Evolutionary conservation across 306 rosid species (phyloP).

Genomic region (Senna tora): DNA sequence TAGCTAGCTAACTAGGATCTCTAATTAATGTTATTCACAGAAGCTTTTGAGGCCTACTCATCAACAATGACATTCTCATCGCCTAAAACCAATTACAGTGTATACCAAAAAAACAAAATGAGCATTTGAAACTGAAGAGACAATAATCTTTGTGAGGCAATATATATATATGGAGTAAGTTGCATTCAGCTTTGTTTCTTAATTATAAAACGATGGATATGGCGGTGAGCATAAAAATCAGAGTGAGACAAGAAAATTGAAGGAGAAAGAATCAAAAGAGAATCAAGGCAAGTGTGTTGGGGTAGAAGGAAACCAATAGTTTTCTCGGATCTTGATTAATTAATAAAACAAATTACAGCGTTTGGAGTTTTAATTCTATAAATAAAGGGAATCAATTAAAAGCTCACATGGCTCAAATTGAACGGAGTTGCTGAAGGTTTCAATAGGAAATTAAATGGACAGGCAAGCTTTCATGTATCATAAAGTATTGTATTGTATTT

Average conservation of each 20-base stretch:
- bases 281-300: constrained; percentile 8
- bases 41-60: constrained; percentile 24
- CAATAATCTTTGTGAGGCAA: not conserved
- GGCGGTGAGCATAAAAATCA: not conserved
- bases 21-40: constrained; percentile 23
- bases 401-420: constrained; percentile 35
- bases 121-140: constrained; percentile 3
- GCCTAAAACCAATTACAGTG: constrained; percentile 19
- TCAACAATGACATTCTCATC: constrained; percentile 18
- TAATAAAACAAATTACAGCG: not conserved
- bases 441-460: constrained; percentile 8
- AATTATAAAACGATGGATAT: not conserved
- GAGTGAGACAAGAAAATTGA: not conserved
- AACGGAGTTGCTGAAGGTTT: constrained; percentile 24
- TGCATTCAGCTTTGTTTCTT: not conserved
- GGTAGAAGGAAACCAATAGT: constrained; percentile 32
- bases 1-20: not conserved
- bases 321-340: constrained; percentile 22
- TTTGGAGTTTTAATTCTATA: not conserved
- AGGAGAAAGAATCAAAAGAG: not conserved
- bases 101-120: not conserved
- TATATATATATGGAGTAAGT: not conserved
- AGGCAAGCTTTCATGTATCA: constrained; percentile 29
- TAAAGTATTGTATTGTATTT: not conserved
- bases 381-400: constrained; percentile 7